phyloP scores from a whole-genome alignment of 2,329 filamentous ascomycete species.

The Gremmenia infestans region DNA sequence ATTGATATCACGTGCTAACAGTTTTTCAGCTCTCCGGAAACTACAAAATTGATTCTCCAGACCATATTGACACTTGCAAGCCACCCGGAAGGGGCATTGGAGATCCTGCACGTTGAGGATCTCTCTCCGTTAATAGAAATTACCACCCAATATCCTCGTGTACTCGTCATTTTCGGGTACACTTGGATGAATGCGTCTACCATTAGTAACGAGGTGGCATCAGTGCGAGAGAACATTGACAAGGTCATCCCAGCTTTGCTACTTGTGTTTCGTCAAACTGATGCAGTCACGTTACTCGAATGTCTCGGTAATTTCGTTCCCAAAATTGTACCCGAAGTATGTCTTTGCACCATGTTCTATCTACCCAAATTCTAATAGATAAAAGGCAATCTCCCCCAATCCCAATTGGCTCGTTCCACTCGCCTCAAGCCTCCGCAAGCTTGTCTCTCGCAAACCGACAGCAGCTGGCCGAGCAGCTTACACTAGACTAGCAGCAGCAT shows the following conservation, averaged over 20 bases:
- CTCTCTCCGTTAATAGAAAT: slow-evolving; percentile 52
- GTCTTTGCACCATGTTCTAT: slow-evolving; percentile 14
- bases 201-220: slow-evolving; percentile 26
- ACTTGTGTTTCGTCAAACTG: slow-evolving; percentile 52
- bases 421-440: slow-evolving; percentile 44
- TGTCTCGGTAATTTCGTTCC: slow-evolving; percentile 52
- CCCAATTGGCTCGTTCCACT: slow-evolving; percentile 50
- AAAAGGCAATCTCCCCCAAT: slow-evolving; percentile 43
- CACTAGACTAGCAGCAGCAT: slow-evolving; percentile 51
- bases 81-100: slow-evolving; percentile 44
- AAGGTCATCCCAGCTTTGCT: slow-evolving; percentile 43
- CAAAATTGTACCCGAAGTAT: slow-evolving; percentile 44
- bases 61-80: slow-evolving; percentile 53
- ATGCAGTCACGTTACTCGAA: slow-evolving; percentile 53
- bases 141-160: slow-evolving; percentile 48
- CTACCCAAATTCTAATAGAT: slow-evolving; percentile 5
- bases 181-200: slow-evolving; percentile 50
- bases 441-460: slow-evolving; percentile 52
- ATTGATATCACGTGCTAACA: slow-evolving; percentile 9
- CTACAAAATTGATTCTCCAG: slow-evolving; percentile 49
- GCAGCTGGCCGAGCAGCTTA: slow-evolving; percentile 52
- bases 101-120: slow-evolving; percentile 46
- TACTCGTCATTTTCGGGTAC: slow-evolving; percentile 50
- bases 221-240: slow-evolving; percentile 41
- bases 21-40: slow-evolving; percentile 44